Evolutionary conservation across 2,329 filamentous ascomycete genomes (phyloP).

Genomic region (Pestalotiopsis sp.): DNA sequence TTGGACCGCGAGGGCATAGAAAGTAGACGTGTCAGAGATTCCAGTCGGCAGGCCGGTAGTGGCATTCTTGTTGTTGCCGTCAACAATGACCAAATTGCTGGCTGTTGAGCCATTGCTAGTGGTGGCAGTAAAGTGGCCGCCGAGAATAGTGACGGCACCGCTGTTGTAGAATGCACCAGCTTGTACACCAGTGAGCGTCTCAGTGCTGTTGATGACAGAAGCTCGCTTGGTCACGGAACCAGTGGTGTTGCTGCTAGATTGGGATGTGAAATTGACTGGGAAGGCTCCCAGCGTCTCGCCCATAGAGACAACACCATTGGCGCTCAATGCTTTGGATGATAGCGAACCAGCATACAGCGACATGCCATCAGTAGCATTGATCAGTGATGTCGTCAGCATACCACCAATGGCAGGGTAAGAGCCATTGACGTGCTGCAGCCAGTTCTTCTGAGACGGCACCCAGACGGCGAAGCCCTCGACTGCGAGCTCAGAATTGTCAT

Average conservation of each 20-base stretch:
- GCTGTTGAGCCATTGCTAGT: conserved; percentile 70
- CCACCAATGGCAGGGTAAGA: conserved; percentile 71
- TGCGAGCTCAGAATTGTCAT: conserved; percentile 58
- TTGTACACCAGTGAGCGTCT: conserved; percentile 67
- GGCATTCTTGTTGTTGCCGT: conserved; percentile 68
- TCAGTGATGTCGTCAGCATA: conserved; percentile 67
- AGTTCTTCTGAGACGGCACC: conserved; percentile 84
- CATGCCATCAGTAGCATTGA: conserved; percentile 64
- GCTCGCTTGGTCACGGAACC: conserved; percentile 48
- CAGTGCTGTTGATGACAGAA: conserved; percentile 36
- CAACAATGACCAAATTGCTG: conserved; percentile 81
- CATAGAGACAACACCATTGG: conserved; percentile 73
- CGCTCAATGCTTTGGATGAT: conserved; percentile 71
- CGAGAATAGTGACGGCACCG: conserved; percentile 77
- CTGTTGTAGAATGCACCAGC: conserved; percentile 77
- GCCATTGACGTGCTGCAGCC: conserved; percentile 79
- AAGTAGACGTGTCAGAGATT: conserved; percentile 72
- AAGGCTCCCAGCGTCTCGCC: conserved; percentile 56
- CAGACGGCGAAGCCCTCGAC: conserved; percentile 85
- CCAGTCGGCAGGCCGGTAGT: conserved; percentile 71
- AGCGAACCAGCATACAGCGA: conserved; percentile 85
- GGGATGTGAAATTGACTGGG: conserved; percentile 56
- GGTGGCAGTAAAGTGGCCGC: conserved; percentile 79
- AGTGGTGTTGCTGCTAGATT: conserved; percentile 35
- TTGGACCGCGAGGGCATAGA: conserved; percentile 70